These are phyloP conservation scores for Lizonia empirigonia DNA, from an alignment of 2,329 filamentous ascomycete species.

Conservation along the genomic window DNA sequence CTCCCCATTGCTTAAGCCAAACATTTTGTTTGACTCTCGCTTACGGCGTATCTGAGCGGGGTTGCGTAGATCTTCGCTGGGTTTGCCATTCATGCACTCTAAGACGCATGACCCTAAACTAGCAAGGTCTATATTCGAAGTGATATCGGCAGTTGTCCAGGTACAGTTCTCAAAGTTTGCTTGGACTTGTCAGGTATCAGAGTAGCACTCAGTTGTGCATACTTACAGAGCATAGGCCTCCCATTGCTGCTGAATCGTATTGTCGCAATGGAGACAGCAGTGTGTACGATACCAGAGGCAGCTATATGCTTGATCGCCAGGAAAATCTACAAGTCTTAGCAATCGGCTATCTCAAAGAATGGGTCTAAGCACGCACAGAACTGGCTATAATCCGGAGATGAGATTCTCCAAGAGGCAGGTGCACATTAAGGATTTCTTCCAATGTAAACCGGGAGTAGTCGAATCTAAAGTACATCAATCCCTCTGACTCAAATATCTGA, in stretches of 20 bases:
- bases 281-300: constrained; percentile 13
- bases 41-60: constrained; percentile 7
- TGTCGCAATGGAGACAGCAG: constrained; percentile 4
- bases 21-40: constrained; percentile 15
- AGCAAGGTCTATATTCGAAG: constrained; percentile 12
- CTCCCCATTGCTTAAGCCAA: constrained; percentile 16
- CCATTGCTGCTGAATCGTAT: constrained; percentile 6
- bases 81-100: constrained; percentile 19
- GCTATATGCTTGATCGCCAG: constrained; percentile 12
- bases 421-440: constrained; percentile 14
- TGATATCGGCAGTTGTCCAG: background rate
- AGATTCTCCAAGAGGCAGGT: constrained; percentile 10
- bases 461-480: constrained; percentile 1
- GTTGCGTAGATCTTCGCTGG: constrained; percentile 7
- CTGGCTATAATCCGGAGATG: constrained; percentile 14
- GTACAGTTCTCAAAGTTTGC: constrained; percentile 12
- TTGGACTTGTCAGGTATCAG: background rate
- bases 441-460: constrained; percentile 14
- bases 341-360: background rate
- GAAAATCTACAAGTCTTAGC: constrained; percentile 10
- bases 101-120: constrained; percentile 11
- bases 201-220: background rate
- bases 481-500: constrained; percentile 7
- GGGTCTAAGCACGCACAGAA: background rate
- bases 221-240: background rate